A percentile compares a stretch with the other conserved stretches of the same genome.
phyloP scores from a whole-genome alignment of 768 basidiomycete genomes.

The Hortiboletus flavorubellus region DNA sequence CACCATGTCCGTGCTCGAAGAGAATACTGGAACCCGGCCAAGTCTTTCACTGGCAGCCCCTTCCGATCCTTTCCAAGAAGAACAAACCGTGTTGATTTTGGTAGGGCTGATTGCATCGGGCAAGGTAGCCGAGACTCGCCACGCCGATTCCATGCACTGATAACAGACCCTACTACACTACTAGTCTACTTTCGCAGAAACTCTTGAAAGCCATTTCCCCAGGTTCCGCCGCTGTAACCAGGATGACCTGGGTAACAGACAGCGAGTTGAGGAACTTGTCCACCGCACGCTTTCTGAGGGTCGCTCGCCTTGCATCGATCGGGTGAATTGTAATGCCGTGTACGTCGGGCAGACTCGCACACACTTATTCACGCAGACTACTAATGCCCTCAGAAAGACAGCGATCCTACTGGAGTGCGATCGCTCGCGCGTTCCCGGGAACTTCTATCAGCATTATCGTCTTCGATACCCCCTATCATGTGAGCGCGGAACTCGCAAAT shows the following conservation, averaged over 20 bases:
- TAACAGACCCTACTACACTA: background rate
- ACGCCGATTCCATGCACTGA: conserved; percentile 6
- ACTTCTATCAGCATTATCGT: conserved; percentile 70
- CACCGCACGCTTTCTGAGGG: conserved; percentile 50
- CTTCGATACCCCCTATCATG: conserved; percentile 75
- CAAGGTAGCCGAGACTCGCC: conserved; percentile 43
- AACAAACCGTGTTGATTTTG: conserved; percentile 61
- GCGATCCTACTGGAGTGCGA: conserved; percentile 69
- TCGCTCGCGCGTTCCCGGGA: conserved; percentile 63
- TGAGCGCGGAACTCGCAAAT: conserved; percentile 32
- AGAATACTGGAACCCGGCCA: background rate
- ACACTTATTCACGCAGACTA: background rate
- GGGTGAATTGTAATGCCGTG: conserved; percentile 71
- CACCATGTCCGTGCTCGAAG: conserved; percentile 14
- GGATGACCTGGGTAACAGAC: conserved; percentile 71
- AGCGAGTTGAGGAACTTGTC: conserved; percentile 60
- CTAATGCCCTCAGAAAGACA: conserved; percentile 43
- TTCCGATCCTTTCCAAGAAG: conserved; percentile 23
- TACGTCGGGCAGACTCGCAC: conserved; percentile 34
- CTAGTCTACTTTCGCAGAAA: conserved; percentile 65
- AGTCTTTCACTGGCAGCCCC: background rate
- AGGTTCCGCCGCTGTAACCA: conserved; percentile 71
- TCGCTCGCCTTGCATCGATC: conserved; percentile 74
- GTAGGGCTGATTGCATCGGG: conserved; percentile 75
- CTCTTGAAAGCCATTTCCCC: conserved; percentile 60